Evolutionary conservation across 140 eudicot genomes (phyloP).

Genomic region (Erigeron philadelphicus): DNA sequence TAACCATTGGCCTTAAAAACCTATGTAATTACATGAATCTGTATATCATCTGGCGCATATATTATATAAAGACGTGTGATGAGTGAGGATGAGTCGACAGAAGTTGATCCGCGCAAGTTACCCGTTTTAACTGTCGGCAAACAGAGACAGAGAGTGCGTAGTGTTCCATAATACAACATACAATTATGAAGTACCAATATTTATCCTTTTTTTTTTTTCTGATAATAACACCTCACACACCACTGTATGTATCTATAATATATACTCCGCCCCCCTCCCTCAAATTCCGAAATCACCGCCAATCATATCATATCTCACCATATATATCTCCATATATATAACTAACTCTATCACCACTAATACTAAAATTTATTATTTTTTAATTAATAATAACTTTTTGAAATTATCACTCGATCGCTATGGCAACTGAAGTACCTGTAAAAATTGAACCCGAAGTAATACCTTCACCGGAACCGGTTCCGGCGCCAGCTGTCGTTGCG

Average conservation of each 20-base stretch:
- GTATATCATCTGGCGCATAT: too few relatives aligned
- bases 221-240: constrained; percentile 12
- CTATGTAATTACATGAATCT: too few relatives aligned
- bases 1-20: too few relatives aligned
- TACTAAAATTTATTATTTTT: neutral
- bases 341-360: too few relatives aligned
- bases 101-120: constrained; percentile 28
- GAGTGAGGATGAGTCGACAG: neutral
- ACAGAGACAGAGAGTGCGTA: constrained; percentile 18
- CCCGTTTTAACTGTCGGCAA: constrained; percentile 35
- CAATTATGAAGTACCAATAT: neutral
- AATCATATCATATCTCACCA: neutral
- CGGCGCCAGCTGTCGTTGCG: constrained; percentile 16
- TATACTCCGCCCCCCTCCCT: constrained; percentile 29
- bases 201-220: neutral
- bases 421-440: constrained; percentile 45
- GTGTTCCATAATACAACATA: too few relatives aligned
- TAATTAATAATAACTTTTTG: neutral
- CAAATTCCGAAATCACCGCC: neutral
- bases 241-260: constrained; percentile 1
- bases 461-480: constrained; percentile 18
- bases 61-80: neutral
- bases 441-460: constrained; percentile 31
- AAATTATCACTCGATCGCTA: neutral
- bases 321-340: too few relatives aligned